A percentile compares a stretch with the other conserved stretches of the same genome.
Conservation (phyloP, 768 basidiomycete species). For the Trametes gibbosa region DNA sequence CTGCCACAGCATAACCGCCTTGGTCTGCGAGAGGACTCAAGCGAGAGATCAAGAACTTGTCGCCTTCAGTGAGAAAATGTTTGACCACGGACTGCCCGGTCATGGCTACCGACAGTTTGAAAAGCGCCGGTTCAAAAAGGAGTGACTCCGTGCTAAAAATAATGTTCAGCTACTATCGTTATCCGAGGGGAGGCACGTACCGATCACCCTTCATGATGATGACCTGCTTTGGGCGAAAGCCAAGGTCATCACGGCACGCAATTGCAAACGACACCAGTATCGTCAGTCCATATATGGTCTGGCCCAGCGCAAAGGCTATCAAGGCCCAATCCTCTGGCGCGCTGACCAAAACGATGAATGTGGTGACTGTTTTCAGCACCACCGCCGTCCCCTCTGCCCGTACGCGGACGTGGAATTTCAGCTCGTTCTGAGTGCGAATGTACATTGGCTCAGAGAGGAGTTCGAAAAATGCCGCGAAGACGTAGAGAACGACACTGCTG, state of each 20-base stretch:
- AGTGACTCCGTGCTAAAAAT: conserved; percentile 20
- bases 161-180: background rate
- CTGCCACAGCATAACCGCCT: conserved; percentile 93
- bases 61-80: conserved; percentile 93
- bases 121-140: conserved; percentile 45
- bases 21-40: conserved; percentile 85
- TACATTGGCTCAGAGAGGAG: conserved; percentile 72
- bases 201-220: conserved; percentile 23
- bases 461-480: conserved; percentile 71
- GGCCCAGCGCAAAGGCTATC: conserved; percentile 84
- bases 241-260: conserved; percentile 20
- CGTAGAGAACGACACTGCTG: conserved; percentile 65
- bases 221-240: conserved; percentile 24
- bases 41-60: conserved; percentile 84
- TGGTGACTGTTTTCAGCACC: conserved; percentile 65
- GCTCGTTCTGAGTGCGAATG: conserved; percentile 54
- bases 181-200: conserved; percentile 23
- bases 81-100: conserved; percentile 88
- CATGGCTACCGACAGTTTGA: conserved; percentile 76
- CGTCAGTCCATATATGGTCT: conserved; percentile 65
- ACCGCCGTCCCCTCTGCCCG: conserved; percentile 86
- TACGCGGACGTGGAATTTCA: conserved; percentile 69
- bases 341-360: conserved; percentile 60
- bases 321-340: conserved; percentile 51
- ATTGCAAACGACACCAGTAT: conserved; percentile 56